Evolutionary conservation across 768 basidiomycete genomes (phyloP).

Genomic region (Trametes cingulata): DNA sequence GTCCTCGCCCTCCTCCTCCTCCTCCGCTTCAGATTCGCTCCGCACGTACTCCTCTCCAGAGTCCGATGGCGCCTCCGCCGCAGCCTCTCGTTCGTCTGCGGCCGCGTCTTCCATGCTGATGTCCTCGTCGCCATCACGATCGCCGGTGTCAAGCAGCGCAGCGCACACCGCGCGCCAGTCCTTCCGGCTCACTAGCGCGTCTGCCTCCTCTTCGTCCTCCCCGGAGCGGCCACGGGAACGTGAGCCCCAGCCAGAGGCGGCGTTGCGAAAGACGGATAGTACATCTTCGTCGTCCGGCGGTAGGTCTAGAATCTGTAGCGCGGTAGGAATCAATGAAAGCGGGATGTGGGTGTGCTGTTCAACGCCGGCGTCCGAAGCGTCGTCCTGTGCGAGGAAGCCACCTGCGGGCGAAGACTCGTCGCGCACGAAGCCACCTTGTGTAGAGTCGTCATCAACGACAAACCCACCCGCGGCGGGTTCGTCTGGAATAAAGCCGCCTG

Average conservation of each 20-base stretch:
- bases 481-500: conserved; percentile 20
- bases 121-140: conserved; percentile 27
- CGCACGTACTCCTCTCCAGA: conserved; percentile 36
- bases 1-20: conserved; percentile 27
- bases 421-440: conserved; percentile 13
- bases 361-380: conserved; percentile 15
- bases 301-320: conserved; percentile 63
- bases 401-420: conserved; percentile 25
- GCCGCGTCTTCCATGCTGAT: conserved; percentile 29
- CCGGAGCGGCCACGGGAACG: conserved; percentile 26
- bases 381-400: conserved; percentile 32
- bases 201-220: conserved; percentile 24
- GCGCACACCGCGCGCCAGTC: conserved; percentile 85
- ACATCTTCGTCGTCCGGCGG: conserved; percentile 66
- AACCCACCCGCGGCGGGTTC: conserved; percentile 35
- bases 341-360: conserved; percentile 42
- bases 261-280: conserved; percentile 70
- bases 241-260: conserved; percentile 65
- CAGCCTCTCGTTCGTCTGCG: conserved; percentile 29
- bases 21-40: conserved; percentile 28
- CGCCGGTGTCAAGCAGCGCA: conserved; percentile 52
- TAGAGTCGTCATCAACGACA: conserved; percentile 20
- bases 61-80: conserved; percentile 22
- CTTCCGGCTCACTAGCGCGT: conserved; percentile 51
- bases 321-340: conserved; percentile 57